A percentile compares a stretch with the other conserved stretches of the same genome.
Conservation (phyloP, 345 rosid species). For the Salix udensis region DNA sequence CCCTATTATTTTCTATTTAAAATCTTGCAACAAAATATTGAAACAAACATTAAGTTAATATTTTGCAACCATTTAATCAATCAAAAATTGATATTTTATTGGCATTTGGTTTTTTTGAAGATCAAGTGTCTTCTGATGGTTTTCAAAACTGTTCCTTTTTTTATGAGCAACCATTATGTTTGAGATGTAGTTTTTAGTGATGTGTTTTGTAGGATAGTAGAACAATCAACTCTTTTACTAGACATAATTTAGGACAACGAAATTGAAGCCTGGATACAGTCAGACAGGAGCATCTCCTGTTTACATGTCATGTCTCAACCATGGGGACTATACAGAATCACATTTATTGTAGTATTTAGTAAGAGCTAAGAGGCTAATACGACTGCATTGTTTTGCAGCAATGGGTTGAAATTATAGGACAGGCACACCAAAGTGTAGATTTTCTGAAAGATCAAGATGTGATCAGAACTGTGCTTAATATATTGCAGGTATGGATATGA, state of each 20-base stretch:
- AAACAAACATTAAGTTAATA: not conserved
- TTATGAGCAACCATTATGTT: not conserved
- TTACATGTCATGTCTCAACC: not conserved
- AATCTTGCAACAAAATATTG: not conserved
- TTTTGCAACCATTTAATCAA: not conserved
- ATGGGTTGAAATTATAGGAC: slow-evolving; percentile 93
- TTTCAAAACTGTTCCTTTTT: not conserved
- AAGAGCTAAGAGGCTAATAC: not conserved
- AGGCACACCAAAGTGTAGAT: slow-evolving; percentile 95
- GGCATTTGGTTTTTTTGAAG: not conserved
- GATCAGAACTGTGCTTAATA: slow-evolving; percentile 86
- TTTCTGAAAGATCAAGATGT: slow-evolving; percentile 85
- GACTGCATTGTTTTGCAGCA: slow-evolving; percentile 49
- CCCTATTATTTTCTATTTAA: not conserved
- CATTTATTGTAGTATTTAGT: slow-evolving; percentile 33
- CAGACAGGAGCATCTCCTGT: not conserved
- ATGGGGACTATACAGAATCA: slow-evolving; percentile 39
- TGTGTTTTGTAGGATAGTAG: not conserved
- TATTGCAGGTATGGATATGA: slow-evolving; percentile 59
- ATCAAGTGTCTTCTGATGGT: not conserved
- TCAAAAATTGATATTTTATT: not conserved
- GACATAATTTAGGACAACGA: not conserved
- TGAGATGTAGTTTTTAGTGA: not conserved
- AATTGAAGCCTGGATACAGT: not conserved
- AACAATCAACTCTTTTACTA: not conserved